Evolutionary conservation across 805 yeast genomes (phyloP).

Genomic region (Wickerhamomyces subpelliculosus): DNA sequence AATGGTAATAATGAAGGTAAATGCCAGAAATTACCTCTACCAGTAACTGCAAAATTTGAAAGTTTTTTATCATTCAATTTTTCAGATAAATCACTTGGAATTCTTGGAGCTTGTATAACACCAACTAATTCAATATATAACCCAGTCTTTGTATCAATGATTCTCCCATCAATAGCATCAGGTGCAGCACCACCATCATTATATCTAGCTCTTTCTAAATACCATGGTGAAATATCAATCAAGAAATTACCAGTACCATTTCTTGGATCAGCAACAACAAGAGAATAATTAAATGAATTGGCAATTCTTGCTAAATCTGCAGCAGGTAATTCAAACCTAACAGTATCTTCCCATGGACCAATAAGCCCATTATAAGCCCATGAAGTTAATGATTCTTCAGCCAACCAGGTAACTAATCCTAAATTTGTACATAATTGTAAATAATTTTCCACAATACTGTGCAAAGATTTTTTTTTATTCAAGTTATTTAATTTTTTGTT

Average conservation of each 20-base stretch:
- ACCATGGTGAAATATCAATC: constrained; percentile 44
- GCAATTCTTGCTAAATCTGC: constrained; percentile 39
- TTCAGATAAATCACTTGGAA: constrained; percentile 10
- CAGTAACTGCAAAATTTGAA: constrained; percentile 26
- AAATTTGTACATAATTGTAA: constrained; percentile 35
- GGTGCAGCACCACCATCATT: constrained; percentile 41
- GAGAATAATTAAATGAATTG: constrained; percentile 37
- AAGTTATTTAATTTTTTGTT: constrained; percentile 30
- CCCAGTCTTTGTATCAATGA: constrained; percentile 56
- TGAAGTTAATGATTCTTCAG: constrained; percentile 43
- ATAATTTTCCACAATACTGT: constrained; percentile 39
- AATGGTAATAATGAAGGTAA: constrained; percentile 47
- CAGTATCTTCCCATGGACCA: constrained; percentile 47
- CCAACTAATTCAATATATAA: constrained; percentile 55
- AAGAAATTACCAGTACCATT: constrained; percentile 39
- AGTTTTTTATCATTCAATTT: constrained; percentile 7
- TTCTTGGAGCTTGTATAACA: constrained; percentile 19
- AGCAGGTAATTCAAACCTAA: constrained; percentile 46
- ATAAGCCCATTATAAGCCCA: constrained; percentile 44
- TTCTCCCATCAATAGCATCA: constrained; percentile 42
- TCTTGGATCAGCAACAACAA: constrained; percentile 36
- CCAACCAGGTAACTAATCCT: constrained; percentile 38
- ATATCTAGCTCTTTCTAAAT: constrained; percentile 38
- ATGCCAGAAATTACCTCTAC: constrained; percentile 39
- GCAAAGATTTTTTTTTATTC: constrained; percentile 38